Evolutionary conservation across 805 yeast species (phyloP), one percentile per base, ranked within the genome.

Genomic region (Zygotorulaspora florentina): DNA sequence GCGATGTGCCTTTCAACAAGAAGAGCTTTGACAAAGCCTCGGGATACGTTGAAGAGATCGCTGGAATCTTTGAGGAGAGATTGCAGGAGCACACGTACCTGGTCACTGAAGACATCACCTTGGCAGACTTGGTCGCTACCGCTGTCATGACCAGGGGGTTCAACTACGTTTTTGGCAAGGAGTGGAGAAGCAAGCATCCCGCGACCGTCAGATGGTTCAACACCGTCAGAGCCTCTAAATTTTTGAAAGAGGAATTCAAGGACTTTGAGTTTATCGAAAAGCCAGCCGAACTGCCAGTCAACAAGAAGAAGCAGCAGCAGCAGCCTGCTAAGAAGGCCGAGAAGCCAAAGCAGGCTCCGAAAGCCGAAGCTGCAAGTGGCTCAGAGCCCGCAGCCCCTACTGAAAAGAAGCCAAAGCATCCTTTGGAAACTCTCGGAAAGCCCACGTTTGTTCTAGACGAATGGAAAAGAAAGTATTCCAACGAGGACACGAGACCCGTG

Each of bases 391-490:
- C 67, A 48, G 64, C 53, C 23, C 36, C 36, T 20, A 7, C 25
- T 20, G 62, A 64, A 54, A 85, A 85, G 76, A 87, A 86, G 75
- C 79, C 89, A 57, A 85, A 85, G 72, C 98, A 91, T 75, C 97
- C 98, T 65, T 80, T 90, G 68, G 95, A 81, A 69, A 73, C 76
- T 49, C 80, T 91, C 55, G 95, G 93, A 61, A 84, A 79, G 67
- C 68, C 87, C 51, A 62, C 83, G 52, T 73, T 76, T 58, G 73
- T 82, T 59, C 62, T 91, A 54, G 97, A 91, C 67, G 93, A 87
- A 72, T 90, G 96, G 95, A 93, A 93, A 82, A 85, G 96, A 76
- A 73, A 74, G 57, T 91, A 93, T 84, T 89, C 97, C 55, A 93
- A 91, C 80, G 91, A 88, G 75, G 98, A 93, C 64, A 91, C 98